Base-by-base conservation (phyloP, 441 rosid species). In the Viola pubescens region DNA sequence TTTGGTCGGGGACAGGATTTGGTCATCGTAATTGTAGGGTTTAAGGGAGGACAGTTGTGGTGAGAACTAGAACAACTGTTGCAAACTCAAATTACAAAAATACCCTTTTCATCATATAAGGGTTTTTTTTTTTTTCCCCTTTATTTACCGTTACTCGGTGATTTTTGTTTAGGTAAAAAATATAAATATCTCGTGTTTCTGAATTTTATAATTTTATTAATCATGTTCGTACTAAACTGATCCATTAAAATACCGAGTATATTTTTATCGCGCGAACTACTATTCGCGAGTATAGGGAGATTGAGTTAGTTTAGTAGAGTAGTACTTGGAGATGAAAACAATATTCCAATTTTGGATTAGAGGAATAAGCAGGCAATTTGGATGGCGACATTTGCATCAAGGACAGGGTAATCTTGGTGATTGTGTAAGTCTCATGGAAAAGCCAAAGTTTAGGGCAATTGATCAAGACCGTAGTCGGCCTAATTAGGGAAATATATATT, bases 401-500 rank as follows among this genome's bases (percentile, higher is more conserved):
- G 58, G 63, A 77, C 70, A 69, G 67, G 11, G 53, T 57, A 71
- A 73, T 60, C 4, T 10, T 42, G 66, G 65, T 50, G 46, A 75
- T 48, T 51, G 50, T 40, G 45, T 46, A 59, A 7, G 53, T 55
- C 45, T 26, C 57, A 57, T 38, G 39, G 52, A 73, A 58, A 71
- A 37, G 58, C 68, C 70, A 63, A 71, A 43, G 2, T 3, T 13
- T 52, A 62, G 59, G 61, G 71, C 63, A n/a, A 11, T 43, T 69
- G 74, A 70, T 63, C 68, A 70, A 3, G 59, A 68, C 72, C 12
- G 66, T 13, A 63, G 77, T 73, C 68, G 61, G 64, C 53, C 70
- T 19, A 39, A 4, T 45, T 64, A 37, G 6, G 48, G 0, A 3
- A 16, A 11, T 19, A 38, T 52, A 10, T 37, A 5, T 43, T 12